Evolutionary conservation across 306 rosid genomes (phyloP).

Genomic region (Inga laurina): DNA sequence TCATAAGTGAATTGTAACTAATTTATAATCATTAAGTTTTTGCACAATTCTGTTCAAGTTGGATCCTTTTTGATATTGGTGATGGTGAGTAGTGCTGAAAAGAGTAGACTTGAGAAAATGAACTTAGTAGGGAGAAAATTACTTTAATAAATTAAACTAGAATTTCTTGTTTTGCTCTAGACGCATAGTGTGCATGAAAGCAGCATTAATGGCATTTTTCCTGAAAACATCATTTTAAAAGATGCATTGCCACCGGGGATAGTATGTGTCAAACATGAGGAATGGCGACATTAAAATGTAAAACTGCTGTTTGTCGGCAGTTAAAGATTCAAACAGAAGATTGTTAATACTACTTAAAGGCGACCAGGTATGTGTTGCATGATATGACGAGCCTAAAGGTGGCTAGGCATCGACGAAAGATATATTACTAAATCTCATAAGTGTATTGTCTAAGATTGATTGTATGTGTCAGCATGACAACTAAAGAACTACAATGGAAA

Average conservation of each 20-base stretch:
- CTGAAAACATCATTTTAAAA: neutral
- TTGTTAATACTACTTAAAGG: neutral
- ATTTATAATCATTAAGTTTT: neutral
- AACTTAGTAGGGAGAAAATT: neutral
- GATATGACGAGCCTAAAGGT: neutral
- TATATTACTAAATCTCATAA: neutral
- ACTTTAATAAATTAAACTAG: neutral
- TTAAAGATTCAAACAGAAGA: too few relatives aligned
- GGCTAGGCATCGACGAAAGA: neutral
- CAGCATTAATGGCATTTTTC: neutral
- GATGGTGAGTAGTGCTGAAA: neutral
- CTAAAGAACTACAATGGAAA: neutral
- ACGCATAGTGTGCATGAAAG: neutral
- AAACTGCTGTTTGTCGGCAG: neutral
- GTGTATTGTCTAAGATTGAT: neutral
- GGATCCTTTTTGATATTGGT: neutral
- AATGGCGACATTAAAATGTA: neutral
- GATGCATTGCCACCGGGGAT: neutral
- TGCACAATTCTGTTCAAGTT: neutral
- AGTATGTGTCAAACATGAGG: neutral
- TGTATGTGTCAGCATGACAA: neutral
- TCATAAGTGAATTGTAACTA: neutral
- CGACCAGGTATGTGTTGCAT: neutral
- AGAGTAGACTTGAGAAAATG: neutral
- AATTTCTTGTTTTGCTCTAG: neutral